A percentile compares a stretch with the other conserved stretches of the same genome.
phyloP scores from a whole-genome alignment of 768 basidiomycete species.

The Tricholoma sp. region DNA sequence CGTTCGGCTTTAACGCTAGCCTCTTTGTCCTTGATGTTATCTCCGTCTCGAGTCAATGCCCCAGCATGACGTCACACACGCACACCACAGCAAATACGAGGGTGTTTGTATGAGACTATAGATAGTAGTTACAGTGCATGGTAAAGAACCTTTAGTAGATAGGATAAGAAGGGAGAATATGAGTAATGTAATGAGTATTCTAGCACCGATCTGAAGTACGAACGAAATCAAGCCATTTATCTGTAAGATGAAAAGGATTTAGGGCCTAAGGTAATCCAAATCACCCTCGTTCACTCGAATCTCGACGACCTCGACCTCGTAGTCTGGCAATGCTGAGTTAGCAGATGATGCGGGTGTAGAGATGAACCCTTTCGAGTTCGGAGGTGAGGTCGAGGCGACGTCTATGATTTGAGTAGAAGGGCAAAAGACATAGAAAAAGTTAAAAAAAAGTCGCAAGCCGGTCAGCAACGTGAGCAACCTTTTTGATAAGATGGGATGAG shows the following conservation, averaged over 20 bases:
- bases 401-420: constrained; percentile 37
- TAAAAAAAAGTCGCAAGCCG: constrained; percentile 2
- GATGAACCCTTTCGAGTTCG: constrained; percentile 59
- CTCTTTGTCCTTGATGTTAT: no score
- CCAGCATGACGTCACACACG: not conserved
- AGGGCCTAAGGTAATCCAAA: constrained; percentile 70
- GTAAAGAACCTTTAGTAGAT: not conserved
- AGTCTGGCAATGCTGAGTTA: constrained; percentile 63
- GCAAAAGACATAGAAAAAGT: constrained; percentile 5
- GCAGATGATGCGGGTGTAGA: constrained; percentile 66
- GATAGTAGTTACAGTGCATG: not conserved
- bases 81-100: no score
- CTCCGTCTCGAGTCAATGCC: no score
- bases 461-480: constrained; percentile 16
- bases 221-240: not conserved
- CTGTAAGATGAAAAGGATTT: constrained; percentile 7
- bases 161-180: not conserved
- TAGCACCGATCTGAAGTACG: not conserved
- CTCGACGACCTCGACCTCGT: constrained; percentile 84
- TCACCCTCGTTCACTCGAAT: constrained; percentile 80
- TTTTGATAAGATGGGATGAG: constrained; percentile 16
- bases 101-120: not conserved
- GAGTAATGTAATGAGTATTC: not conserved
- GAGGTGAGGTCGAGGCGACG: constrained; percentile 79
- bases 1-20: no score